phyloP scores from a whole-genome alignment of 495 filamentous ascomycete genomes.

The Peziza echinospora region DNA sequence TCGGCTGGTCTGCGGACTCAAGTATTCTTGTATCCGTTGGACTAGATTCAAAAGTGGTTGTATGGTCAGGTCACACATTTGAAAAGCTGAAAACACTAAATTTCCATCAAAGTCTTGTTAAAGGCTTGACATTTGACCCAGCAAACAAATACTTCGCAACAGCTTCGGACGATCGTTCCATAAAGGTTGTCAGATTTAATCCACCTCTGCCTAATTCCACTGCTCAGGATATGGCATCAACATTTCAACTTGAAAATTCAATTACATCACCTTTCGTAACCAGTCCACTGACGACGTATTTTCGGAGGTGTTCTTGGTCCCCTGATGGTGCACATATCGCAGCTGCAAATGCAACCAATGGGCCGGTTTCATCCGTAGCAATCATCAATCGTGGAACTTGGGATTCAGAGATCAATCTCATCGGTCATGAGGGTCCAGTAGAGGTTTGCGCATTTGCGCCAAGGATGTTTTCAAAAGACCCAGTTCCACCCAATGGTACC shows the following conservation, averaged over 20 bases:
- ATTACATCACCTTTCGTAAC: constrained; percentile 66
- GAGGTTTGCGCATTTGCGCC: constrained; percentile 97
- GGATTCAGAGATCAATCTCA: constrained; percentile 93
- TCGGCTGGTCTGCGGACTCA: constrained; percentile 91
- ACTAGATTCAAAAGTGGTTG: constrained; percentile 89
- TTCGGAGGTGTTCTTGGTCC: constrained; percentile 88
- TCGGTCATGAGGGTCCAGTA: constrained; percentile 88
- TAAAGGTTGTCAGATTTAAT: constrained; percentile 91
- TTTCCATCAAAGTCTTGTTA: constrained; percentile 88
- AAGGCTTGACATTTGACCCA: constrained; percentile 93
- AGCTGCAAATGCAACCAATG: constrained; percentile 88
- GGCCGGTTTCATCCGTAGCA: constrained; percentile 87
- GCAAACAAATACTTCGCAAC: constrained; percentile 99
- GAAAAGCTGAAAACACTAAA: constrained; percentile 88
- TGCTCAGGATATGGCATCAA: constrained; percentile 80
- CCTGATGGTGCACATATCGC: constrained; percentile 95
- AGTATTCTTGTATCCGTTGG: constrained; percentile 91
- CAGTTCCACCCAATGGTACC: constrained; percentile 25
- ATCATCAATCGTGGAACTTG: constrained; percentile 82
- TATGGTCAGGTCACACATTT: constrained; percentile 95
- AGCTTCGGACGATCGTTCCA: constrained; percentile 84
- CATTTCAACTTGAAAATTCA: constrained; percentile 75
- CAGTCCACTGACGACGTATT: constrained; percentile 89
- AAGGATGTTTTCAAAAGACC: constrained; percentile 59
- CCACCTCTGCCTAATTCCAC: constrained; percentile 81